These are phyloP conservation scores for Fulvia fulva DNA, from an alignment of 2,329 filamentous ascomycete species.

Conservation along the genomic window DNA sequence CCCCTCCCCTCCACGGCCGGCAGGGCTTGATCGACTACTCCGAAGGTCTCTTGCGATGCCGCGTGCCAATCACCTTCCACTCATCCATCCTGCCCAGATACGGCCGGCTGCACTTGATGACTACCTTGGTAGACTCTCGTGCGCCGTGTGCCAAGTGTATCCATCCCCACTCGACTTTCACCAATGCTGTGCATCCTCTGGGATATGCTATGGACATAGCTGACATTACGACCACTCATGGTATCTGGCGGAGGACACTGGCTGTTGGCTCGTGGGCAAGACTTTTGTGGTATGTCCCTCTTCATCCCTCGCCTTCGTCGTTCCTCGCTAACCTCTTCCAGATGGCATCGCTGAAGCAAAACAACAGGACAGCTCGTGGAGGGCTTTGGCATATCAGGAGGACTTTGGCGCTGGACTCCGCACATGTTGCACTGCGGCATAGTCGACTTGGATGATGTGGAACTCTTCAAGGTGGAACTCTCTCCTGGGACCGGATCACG, in stretches of 20 bases:
- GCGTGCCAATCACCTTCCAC: background rate
- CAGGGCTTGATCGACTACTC: background rate
- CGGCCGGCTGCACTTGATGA: background rate
- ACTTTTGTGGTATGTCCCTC: background rate
- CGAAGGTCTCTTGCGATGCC: background rate
- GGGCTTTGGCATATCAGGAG: background rate
- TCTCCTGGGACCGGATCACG: background rate
- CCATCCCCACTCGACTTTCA: too few species aligned
- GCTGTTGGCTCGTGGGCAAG: background rate
- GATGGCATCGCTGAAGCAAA: too few species aligned
- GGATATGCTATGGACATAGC: too few species aligned
- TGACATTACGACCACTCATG: background rate
- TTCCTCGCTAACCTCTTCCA: background rate
- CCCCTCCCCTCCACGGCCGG: background rate
- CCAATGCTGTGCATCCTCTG: too few species aligned
- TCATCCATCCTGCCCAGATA: background rate
- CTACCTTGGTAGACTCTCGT: background rate
- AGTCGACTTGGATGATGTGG: background rate
- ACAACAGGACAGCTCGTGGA: background rate
- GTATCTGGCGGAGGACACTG: background rate
- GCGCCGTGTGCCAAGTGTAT: too few species aligned
- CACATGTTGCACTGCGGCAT: constrained; percentile 1
- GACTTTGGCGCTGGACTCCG: background rate
- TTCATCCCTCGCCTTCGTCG: background rate
- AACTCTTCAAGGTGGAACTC: background rate